Percentiles rank a stretch among this genome's conserved stretches.
Evolutionary conservation across 257 asterid species (phyloP).

Genomic region (Mitragyna speciosa): DNA sequence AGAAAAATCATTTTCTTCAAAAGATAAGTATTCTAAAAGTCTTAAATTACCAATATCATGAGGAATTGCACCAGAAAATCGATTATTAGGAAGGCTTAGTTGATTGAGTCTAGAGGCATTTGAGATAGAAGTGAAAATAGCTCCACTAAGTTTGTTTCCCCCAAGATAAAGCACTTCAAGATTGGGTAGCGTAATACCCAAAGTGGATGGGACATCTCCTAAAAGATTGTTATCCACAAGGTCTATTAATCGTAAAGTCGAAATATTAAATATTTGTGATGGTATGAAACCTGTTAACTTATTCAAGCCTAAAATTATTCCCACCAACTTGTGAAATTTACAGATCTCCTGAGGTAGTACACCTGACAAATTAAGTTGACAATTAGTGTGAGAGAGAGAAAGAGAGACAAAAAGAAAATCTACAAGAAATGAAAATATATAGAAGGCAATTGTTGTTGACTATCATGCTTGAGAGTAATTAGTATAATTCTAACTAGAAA

Average conservation of each 20-base stretch:
- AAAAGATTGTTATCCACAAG: background rate
- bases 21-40: no score
- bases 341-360: no score
- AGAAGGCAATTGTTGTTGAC: no score
- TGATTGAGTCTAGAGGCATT: background rate
- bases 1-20: no score
- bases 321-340: conserved; percentile 31
- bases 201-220: background rate
- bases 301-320: background rate
- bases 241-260: conserved; percentile 6
- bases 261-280: conserved; percentile 27
- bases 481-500: no score
- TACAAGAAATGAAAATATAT: no score
- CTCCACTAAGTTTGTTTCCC: conserved; percentile 3
- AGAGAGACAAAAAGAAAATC: no score
- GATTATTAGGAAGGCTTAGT: background rate
- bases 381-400: no score
- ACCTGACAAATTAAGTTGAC: conserved; percentile 19
- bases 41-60: no score
- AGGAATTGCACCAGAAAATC: no score
- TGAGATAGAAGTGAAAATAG: conserved; percentile 17
- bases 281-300: conserved; percentile 30
- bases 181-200: background rate
- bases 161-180: background rate
- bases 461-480: no score